phyloP scores from a whole-genome alignment of 2,329 filamentous ascomycete species.

The Microcera coccophila region DNA sequence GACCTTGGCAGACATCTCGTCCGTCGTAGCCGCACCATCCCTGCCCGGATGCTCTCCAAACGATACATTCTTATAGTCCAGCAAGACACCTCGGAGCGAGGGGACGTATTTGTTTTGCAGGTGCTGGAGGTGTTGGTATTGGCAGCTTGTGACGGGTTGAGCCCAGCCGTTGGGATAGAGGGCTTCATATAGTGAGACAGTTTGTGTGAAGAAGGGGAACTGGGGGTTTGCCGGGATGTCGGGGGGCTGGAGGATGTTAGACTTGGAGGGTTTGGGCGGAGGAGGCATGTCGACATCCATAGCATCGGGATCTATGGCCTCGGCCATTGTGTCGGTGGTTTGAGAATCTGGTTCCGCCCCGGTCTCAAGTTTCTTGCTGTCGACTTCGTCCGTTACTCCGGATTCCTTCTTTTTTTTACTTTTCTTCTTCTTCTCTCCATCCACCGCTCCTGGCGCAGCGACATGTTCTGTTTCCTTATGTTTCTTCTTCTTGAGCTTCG shows the following conservation, averaged over 20 bases:
- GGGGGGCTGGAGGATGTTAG: constrained; percentile 36
- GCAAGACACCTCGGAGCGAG: constrained; percentile 67
- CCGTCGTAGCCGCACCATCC: constrained; percentile 43
- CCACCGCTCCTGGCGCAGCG: constrained; percentile 4
- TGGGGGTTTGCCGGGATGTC: constrained; percentile 39
- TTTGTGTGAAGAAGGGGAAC: constrained; percentile 75
- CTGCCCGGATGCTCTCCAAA: constrained; percentile 58
- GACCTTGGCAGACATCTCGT: constrained; percentile 45
- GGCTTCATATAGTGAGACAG: constrained; percentile 74
- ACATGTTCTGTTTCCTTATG: constrained; percentile 19
- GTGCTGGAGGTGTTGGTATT: constrained; percentile 70
- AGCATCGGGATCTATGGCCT: constrained; percentile 31
- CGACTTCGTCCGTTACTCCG: constrained; percentile 23
- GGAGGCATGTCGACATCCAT: constrained; percentile 40
- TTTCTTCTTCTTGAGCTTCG: constrained; percentile 33
- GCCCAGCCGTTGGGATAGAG: constrained; percentile 68
- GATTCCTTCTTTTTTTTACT: constrained; percentile 30
- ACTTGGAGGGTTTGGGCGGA: constrained; percentile 25
- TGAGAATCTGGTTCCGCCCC: constrained; percentile 11
- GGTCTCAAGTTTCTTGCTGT: constrained; percentile 4
- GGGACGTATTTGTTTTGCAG: constrained; percentile 74
- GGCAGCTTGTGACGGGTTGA: constrained; percentile 65
- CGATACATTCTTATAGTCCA: constrained; percentile 67
- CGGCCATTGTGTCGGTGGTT: too few relatives aligned
- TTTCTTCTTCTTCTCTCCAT: constrained; percentile 30